These are phyloP conservation scores for Rhododendron henanense DNA, from an alignment of 148 eudicot genomes.

Conservation along the genomic window DNA sequence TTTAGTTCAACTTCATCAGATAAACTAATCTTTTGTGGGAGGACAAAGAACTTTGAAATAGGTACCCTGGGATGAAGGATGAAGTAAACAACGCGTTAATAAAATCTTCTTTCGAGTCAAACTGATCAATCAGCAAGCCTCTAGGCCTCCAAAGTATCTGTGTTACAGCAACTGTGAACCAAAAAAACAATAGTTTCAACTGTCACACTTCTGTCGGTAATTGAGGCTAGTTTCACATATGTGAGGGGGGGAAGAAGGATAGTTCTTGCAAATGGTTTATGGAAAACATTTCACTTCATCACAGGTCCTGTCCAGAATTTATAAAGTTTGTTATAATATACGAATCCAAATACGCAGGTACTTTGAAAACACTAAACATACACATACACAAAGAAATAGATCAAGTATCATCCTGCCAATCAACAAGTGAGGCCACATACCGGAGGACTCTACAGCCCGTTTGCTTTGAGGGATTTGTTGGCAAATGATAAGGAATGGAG, in stretches of 20 bases:
- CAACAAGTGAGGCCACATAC: background rate
- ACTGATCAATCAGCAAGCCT: slow-evolving; percentile 87
- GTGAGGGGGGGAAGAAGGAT: background rate
- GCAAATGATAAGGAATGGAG: background rate
- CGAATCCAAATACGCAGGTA: background rate
- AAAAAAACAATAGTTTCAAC: slow-evolving; percentile 10
- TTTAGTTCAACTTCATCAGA: slow-evolving; percentile 9
- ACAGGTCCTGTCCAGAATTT: background rate
- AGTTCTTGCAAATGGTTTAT: background rate
- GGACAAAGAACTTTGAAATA: background rate
- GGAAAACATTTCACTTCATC: background rate
- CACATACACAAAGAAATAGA: background rate
- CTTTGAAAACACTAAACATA: background rate
- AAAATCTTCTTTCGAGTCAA: slow-evolving; percentile 95
- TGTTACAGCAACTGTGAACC: slow-evolving; percentile 77
- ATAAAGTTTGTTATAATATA: background rate
- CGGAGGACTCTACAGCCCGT: background rate
- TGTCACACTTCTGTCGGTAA: background rate
- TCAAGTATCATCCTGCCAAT: background rate
- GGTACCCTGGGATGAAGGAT: slow-evolving; percentile 94
- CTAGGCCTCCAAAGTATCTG: slow-evolving; percentile 93
- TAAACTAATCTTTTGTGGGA: background rate
- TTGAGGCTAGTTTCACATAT: background rate
- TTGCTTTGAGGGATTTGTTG: background rate
- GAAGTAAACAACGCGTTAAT: slow-evolving; percentile 89